Base-by-base conservation (phyloP, 1,284 basidiomycete genomes). In the Cryptococcus maquisensis region DNA sequence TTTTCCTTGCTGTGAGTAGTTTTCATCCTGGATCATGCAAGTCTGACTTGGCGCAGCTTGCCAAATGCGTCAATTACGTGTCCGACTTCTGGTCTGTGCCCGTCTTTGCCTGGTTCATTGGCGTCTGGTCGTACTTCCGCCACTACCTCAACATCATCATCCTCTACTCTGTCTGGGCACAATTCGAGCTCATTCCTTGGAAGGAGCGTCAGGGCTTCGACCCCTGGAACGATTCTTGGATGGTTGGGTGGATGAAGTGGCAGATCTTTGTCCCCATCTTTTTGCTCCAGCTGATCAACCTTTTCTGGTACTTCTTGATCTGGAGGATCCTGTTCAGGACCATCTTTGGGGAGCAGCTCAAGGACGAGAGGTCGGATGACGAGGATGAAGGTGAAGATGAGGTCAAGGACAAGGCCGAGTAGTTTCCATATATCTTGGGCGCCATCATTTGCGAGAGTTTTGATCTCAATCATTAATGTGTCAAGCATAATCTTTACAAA, bases 91-190 rank as follows among this genome's bases (percentile, higher is more conserved):
- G 84, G 10, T 90, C 92, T 60, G 76, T 83, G 1, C 75, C 83
- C 36, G 69, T 83, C 4, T 96, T 93, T 65, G 80, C 78, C 0
- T 62, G 82, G 44, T 90, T 97, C 69, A 77, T 92, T 49, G 70
- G 68, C 42, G 76, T 88, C 8, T 97, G 94, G 93, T 85, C 86
- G 87, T 92, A 98, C 75, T 92, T 96, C 82, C 88, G 96, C 1
- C 94, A 97, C 73, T 97, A 88, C 72, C 80, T 96, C 35, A 98
- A 97, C 73, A 74, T 95, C 41, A 78, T 80, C 49, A 96, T 98
- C 21, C 81, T 98, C 26, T 87, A 82, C 79, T 93, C 90, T 1
- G 88, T 97, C 1, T 94, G 86, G 85, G 79, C 72, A 35, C 83
- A 98, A 68, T 91, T 85, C 59, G 82, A 88, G 53, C 76, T 87